Evolutionary conservation across 345 rosid species (phyloP), one percentile per base, ranked within the genome.

Genomic region (Aquilaria malaccensis): DNA sequence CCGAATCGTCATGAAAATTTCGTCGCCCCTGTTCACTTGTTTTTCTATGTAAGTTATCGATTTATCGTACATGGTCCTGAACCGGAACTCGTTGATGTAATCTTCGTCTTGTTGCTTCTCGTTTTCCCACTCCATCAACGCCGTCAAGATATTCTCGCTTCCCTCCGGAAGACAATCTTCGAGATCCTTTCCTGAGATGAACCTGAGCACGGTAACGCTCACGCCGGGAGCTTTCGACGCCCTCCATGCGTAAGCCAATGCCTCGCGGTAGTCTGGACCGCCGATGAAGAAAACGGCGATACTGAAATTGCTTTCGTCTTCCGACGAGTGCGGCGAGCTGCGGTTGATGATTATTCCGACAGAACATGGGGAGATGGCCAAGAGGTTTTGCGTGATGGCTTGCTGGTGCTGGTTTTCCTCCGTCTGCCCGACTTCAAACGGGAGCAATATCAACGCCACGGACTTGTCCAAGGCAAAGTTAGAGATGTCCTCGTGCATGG

Each of bases 401-500:
- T 72, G 75, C 2, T 76, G 70, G 15, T 81, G 79, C 13, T 79
- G 61, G 6, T 67, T 33, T 5, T 78, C 83, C n/a, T 60, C 60
- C 45, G 72, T 74, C 58, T 33, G 52, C 7, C 81, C 83, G 49
- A 70, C 57, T 49, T 82, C 83, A 69, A 81, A 90, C 3, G 95
- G 93, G 56, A 87, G 60, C 54, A 90, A 59, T 57, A 85, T 67
- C 54, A 87, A 60, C 43, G 77, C 65, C 22, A 76, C 77, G 11
- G 70, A 63, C 62, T 83, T 87, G 59, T 85, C 97, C 66, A 83
- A 85, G 0, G 92, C 92, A 3, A 87, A 66, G 22, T 64, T 66
- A 67, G 86, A 80, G 0, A 87, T 66, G 52, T 85, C 94, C 55
- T 86, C 84, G 50, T 78, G 84, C 91, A 89, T 89, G 0, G 81